phyloP scores from a whole-genome alignment of 148 eudicot genomes.

The Amaranthus palmeri region DNA sequence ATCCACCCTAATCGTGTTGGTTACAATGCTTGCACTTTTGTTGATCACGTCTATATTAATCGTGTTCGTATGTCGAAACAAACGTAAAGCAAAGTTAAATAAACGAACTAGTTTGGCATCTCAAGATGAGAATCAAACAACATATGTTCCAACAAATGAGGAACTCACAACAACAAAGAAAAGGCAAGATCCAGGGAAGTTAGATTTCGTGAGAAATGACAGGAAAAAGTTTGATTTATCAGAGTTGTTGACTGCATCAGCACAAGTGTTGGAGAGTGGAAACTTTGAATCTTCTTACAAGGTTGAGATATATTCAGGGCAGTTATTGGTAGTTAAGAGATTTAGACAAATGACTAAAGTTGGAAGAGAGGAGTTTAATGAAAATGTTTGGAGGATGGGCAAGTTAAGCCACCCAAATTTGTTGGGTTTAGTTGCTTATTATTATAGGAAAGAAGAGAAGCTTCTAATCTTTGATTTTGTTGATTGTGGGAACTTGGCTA shows the following conservation, averaged over 20 bases:
- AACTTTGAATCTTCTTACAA: slow-evolving; percentile 76
- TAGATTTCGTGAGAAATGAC: slow-evolving; percentile 63
- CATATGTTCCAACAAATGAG: slow-evolving; percentile 11
- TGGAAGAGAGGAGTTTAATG: slow-evolving; percentile 57
- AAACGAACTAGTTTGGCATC: slow-evolving; percentile 15
- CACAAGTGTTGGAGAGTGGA: slow-evolving; percentile 85
- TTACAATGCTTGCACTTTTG: slow-evolving; percentile 23
- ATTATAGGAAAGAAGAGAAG: slow-evolving; percentile 78
- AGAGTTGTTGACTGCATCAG: slow-evolving; percentile 77
- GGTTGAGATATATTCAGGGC: slow-evolving; percentile 54
- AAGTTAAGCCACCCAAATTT: slow-evolving; percentile 58
- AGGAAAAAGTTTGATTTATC: slow-evolving; percentile 57
- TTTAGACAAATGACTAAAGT: slow-evolving; percentile 63
- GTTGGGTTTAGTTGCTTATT: slow-evolving; percentile 61
- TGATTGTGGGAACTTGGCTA: slow-evolving; percentile 52
- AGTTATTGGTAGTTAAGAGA: slow-evolving; percentile 73
- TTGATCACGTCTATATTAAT: slow-evolving; percentile 25
- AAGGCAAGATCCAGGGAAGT: slow-evolving; percentile 34
- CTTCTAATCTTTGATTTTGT: slow-evolving; percentile 50
- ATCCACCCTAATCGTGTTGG: slow-evolving; percentile 22
- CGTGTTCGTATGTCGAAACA: slow-evolving; percentile 24
- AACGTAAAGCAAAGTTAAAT: slow-evolving; percentile 10
- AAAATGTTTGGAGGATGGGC: slow-evolving; percentile 61
- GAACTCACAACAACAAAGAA: slow-evolving; percentile 19
- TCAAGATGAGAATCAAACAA: slow-evolving; percentile 18